Evolutionary conservation across 1,284 basidiomycete genomes (phyloP), one percentile per base, ranked within the genome.

Genomic region (Hypsizygus ulmarius): DNA sequence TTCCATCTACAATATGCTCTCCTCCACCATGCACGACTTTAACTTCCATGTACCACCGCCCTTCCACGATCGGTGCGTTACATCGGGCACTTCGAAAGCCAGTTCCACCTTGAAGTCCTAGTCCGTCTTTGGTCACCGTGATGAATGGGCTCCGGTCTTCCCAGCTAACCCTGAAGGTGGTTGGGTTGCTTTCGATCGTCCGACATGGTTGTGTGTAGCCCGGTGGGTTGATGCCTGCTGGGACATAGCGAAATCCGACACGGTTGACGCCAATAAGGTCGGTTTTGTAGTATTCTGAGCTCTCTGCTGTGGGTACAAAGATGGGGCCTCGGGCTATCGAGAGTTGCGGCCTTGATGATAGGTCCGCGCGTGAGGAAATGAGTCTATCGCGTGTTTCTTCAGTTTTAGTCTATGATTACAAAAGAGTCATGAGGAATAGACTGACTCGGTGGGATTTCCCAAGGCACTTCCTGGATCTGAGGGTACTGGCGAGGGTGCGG

Each of bases 31-130:
- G 78, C 39, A 90, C 73, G 53, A 97, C 74, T 57, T 80, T 80
- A 33, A 96, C 81, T 72, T 99, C 97, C 74, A 94, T 84, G 66
- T 96, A 99, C 93, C 94, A 99, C 12, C 81, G 81, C 1, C 97
- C 97, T 59, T 95, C 82, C 12, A 93, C 78, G 10, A 98, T 79
- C 0, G 93, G 89, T 1, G 93, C 86, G 65, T 96, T 98, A 50
- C 87, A 87, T 12, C 97, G 79, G 2, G 87, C 93, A 54, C 90
- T 91, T 30, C 97, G 75, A 64, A 93, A 99, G 1, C 97, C 97
- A 39, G 88, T 89, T 64, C 90, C 89, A 2, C 95, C 90, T 3
- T 82, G 76, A 43, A 93, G 70, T 0, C 85, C 81, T 3, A 89
- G 64, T 0, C 90, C 95, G 57, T 96, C 89, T 39, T 82, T 79